Conservation (phyloP, 192 early-diverging fungal genomes). For the Powellomyces hirtus region DNA sequence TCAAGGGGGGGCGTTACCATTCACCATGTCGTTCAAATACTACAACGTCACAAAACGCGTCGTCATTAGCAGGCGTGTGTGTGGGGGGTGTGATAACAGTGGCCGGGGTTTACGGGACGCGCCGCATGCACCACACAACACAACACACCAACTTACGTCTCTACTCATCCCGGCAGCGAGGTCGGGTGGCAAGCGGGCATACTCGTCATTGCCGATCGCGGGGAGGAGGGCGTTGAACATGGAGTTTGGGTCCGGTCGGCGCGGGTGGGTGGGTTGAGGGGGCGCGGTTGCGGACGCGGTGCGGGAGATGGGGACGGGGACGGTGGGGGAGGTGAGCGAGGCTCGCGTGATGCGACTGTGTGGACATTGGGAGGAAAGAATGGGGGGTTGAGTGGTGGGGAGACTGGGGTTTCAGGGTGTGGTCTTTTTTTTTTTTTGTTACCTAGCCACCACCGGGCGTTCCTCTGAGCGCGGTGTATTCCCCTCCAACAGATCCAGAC, state of each 20-base stretch:
- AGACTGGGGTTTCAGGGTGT: not conserved
- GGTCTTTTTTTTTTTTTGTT: not conserved
- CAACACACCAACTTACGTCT: not conserved
- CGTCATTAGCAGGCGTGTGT: not conserved
- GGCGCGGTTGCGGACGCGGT: not conserved
- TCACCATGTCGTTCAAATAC: slow-evolving; percentile 19
- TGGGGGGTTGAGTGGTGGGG: not conserved
- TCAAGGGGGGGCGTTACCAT: not conserved
- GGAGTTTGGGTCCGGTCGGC: slow-evolving; percentile 9
- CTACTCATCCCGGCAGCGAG: not conserved
- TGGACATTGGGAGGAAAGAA: not conserved
- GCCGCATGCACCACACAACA: not conserved
- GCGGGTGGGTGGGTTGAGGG: not conserved
- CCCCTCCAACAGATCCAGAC: not conserved
- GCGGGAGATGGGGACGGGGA: not conserved
- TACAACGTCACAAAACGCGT: not conserved
- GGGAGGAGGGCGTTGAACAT: slow-evolving; percentile 7
- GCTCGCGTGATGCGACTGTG: not conserved
- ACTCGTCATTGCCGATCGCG: not conserved
- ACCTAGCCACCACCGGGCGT: not conserved
- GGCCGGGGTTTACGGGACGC: too few species aligned
- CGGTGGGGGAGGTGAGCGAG: not conserved
- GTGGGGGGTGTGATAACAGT: not conserved
- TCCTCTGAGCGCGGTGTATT: not conserved
- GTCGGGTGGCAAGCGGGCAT: slow-evolving; percentile 6